Conservation (phyloP, 2,329 filamentous ascomycete species). For the Cytospora mali region DNA sequence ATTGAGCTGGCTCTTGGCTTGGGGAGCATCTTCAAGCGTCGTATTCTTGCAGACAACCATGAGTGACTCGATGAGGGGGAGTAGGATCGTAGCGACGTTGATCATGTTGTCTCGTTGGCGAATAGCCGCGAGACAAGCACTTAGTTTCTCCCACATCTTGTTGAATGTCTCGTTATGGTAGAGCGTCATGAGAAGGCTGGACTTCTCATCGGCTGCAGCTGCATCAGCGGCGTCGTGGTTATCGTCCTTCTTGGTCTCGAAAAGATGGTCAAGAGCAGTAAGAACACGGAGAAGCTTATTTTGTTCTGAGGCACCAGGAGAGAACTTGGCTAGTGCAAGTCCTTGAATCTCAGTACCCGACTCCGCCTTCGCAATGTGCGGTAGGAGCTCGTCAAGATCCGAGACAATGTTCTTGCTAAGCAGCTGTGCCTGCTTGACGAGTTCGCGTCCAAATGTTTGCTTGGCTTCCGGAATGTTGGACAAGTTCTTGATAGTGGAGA, state of each 20-base stretch:
- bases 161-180: slow-evolving; percentile 92
- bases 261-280: slow-evolving; percentile 93
- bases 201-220: slow-evolving; percentile 58
- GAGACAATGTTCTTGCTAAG: slow-evolving; percentile 82
- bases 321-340: slow-evolving; percentile 91
- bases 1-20: slow-evolving; percentile 46
- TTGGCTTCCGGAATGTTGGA: slow-evolving; percentile 91
- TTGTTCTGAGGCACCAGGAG: slow-evolving; percentile 92
- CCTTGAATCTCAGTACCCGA: slow-evolving; percentile 95
- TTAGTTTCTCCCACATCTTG: slow-evolving; percentile 88
- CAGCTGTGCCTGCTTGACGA: slow-evolving; percentile 82
- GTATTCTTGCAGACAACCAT: slow-evolving; percentile 99
- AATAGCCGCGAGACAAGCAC: slow-evolving; percentile 84
- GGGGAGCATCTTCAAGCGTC: slow-evolving; percentile 68
- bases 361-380: slow-evolving; percentile 82
- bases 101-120: slow-evolving; percentile 92
- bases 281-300: slow-evolving; percentile 91
- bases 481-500: slow-evolving; percentile 98
- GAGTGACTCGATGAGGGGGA: slow-evolving; percentile 91
- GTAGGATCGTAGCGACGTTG: slow-evolving; percentile 92
- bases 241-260: slow-evolving; percentile 71
- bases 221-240: slow-evolving; percentile 31
- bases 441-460: slow-evolving; percentile 86
- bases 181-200: slow-evolving; percentile 81
- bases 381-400: slow-evolving; percentile 82